These are phyloP conservation scores for Paraleonurus japonicus DNA, from an alignment of 257 asterid species.

Conservation along the genomic window DNA sequence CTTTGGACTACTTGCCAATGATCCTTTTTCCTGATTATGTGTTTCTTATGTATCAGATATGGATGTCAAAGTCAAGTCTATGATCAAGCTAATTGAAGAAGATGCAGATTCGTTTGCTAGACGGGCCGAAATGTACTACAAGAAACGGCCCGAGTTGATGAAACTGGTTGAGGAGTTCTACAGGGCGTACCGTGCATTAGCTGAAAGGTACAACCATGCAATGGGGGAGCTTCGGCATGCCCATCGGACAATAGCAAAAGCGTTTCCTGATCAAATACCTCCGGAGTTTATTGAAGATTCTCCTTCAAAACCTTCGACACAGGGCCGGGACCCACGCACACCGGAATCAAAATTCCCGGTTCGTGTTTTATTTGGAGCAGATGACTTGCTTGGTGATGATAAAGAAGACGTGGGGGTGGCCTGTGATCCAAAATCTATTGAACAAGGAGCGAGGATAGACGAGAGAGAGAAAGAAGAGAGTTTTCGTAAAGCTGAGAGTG, in stretches of 20 bases:
- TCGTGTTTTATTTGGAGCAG: slow-evolving; percentile 40
- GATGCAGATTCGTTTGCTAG: slow-evolving; percentile 96
- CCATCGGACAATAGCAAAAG: slow-evolving; percentile 81
- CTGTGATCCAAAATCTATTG: slow-evolving; percentile 14
- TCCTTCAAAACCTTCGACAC: slow-evolving; percentile 46
- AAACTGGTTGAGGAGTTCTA: slow-evolving; percentile 87
- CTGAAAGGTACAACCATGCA: slow-evolving; percentile 84
- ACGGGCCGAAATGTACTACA: slow-evolving; percentile 94
- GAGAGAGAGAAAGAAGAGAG: slow-evolving; percentile 36
- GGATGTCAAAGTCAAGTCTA: slow-evolving; percentile 79
- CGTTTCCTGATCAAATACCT: slow-evolving; percentile 81
- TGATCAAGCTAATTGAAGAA: slow-evolving; percentile 96
- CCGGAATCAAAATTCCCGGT: slow-evolving; percentile 42
- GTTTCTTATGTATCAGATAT: slow-evolving; percentile 54
- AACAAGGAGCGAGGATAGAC: slow-evolving; percentile 22
- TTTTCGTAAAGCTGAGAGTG: slow-evolving; percentile 50
- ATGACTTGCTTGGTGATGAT: slow-evolving; percentile 35
- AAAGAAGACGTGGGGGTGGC: slow-evolving; percentile 23
- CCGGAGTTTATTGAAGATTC: slow-evolving; percentile 61
- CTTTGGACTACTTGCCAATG: neutral
- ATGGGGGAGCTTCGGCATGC: slow-evolving; percentile 88
- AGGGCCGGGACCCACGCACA: slow-evolving; percentile 43
- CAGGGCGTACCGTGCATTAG: slow-evolving; percentile 90
- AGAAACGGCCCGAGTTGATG: slow-evolving; percentile 92
- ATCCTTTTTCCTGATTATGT: neutral